Conservation (phyloP, 805 yeast species). For the Saccharomyces jurei region DNA sequence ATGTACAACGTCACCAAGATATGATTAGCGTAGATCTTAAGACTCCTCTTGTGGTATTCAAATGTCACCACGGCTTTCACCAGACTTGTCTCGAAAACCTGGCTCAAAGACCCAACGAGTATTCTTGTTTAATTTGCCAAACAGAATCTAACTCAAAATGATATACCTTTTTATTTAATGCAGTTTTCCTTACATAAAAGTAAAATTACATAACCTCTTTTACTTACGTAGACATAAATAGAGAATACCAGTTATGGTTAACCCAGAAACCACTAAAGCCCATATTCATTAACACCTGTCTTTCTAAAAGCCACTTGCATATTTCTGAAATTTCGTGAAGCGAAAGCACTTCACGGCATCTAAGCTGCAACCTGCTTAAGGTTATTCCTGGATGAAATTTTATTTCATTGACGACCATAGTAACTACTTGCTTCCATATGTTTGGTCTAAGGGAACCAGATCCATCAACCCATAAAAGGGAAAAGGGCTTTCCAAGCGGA, state of each 20-base stretch:
- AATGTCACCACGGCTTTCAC: constrained; percentile 28
- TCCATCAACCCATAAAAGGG: constrained; percentile 65
- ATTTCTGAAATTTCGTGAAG: constrained; percentile 33
- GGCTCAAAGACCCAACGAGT: constrained; percentile 17
- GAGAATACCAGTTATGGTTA: constrained; percentile 20
- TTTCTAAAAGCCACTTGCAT: constrained; percentile 39
- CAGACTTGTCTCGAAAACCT: constrained; percentile 21
- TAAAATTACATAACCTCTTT: not conserved
- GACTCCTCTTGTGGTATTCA: constrained; percentile 14
- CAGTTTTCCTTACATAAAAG: not conserved
- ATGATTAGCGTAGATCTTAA: not conserved
- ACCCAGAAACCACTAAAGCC: constrained; percentile 19
- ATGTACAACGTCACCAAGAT: constrained; percentile 27
- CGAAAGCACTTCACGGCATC: constrained; percentile 29
- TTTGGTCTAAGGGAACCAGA: constrained; percentile 48
- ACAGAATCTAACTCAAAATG: not conserved
- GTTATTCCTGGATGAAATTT: constrained; percentile 51
- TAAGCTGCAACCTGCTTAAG: constrained; percentile 12
- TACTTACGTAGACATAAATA: constrained; percentile 5
- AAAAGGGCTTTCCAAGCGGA: constrained; percentile 55
- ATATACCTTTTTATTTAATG: not conserved
- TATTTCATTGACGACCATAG: constrained; percentile 38
- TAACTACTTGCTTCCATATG: constrained; percentile 54
- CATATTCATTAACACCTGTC: constrained; percentile 14
- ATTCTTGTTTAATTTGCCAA: constrained; percentile 20